Base-by-base conservation (phyloP, 805 yeast genomes). In the Monosporozyma servazzii region DNA sequence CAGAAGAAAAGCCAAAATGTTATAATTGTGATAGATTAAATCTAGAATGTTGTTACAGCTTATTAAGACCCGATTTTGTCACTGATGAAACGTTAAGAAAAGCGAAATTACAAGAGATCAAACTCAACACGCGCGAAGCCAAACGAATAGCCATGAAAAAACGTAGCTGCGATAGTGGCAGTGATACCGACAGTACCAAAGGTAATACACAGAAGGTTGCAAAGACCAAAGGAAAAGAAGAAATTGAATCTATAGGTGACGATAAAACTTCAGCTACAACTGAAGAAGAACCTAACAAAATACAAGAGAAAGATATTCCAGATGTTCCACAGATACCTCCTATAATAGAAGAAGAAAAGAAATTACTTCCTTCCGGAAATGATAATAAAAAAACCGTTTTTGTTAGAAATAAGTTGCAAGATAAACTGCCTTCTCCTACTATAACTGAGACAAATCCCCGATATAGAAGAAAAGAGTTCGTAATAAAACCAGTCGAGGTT, bases 1-100 rank as follows among this genome's bases (percentile, higher is more conserved):
- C 86, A 1, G 88, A 80, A 59, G 79, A 79, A 53, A 74, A 71
- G 56, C 89, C 90, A 1, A 59, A 51, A 4, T 85, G 93, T 62
- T 60, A 62, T 7, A 81, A 79, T 56, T 85, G 93, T 64, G 58
- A 58, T 2, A 68, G 82, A 47, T 69, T 85, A 21, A 79, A 80
- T 7, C 63, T 85, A 20, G 60, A 58, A 2, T 85, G 93, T 64
- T 83, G 79, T 8, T 82, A 80, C 58, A 70, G 71, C 13, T 57
- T 55, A 0, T 68, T 60, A 9, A 71, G 79, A 56, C 89, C 90
- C 0, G 65, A 58, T 15, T 84, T 80, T 61, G 79, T 84, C 76
- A 62, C 60, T 10, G 73, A 73, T 53, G 65, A 72, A 2, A 53
- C 54, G 8, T 56, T 68, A 49, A 79, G 76, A 51, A 70, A 72